phyloP scores from a whole-genome alignment of 1,284 basidiomycete genomes.

The Leucocoprinus gongylophorus region DNA sequence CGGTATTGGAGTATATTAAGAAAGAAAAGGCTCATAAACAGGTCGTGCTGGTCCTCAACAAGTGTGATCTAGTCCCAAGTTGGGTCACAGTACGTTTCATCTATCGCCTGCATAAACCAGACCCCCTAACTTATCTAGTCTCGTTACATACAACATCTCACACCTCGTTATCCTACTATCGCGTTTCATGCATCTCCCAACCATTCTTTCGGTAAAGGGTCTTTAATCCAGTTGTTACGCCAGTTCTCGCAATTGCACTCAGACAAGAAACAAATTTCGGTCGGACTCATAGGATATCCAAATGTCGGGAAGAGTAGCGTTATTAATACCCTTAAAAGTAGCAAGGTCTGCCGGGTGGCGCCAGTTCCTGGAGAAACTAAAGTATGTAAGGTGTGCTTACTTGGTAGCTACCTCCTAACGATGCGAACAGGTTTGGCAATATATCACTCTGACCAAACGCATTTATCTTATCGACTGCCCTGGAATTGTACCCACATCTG shows the following conservation, averaged over 20 bases:
- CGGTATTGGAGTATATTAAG: slow-evolving; percentile 87
- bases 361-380: slow-evolving; percentile 99
- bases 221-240: slow-evolving; percentile 92
- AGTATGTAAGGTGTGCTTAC: slow-evolving; percentile 33
- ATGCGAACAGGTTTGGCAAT: slow-evolving; percentile 85
- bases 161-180: slow-evolving; percentile 90
- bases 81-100: slow-evolving; percentile 84
- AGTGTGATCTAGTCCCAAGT: slow-evolving; percentile 96
- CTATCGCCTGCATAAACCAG: neutral
- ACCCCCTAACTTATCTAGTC: slow-evolving; percentile 60
- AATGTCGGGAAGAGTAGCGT: slow-evolving; percentile 98
- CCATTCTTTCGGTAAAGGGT: slow-evolving; percentile 98
- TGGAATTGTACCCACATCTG: slow-evolving; percentile 91
- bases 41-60: slow-evolving; percentile 95
- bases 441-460: slow-evolving; percentile 91
- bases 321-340: slow-evolving; percentile 98
- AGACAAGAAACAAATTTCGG: slow-evolving; percentile 99
- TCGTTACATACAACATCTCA: slow-evolving; percentile 94
- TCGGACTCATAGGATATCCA: slow-evolving; percentile 97
- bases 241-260: slow-evolving; percentile 97
- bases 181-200: slow-evolving; percentile 99
- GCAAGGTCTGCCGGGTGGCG: slow-evolving; percentile 96
- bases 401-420: neutral
- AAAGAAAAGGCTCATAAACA: slow-evolving; percentile 99
- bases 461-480: slow-evolving; percentile 99